Evolutionary conservation across 2,329 filamentous ascomycete genomes (phyloP).

Genomic region (Talaromyces islandicus): DNA sequence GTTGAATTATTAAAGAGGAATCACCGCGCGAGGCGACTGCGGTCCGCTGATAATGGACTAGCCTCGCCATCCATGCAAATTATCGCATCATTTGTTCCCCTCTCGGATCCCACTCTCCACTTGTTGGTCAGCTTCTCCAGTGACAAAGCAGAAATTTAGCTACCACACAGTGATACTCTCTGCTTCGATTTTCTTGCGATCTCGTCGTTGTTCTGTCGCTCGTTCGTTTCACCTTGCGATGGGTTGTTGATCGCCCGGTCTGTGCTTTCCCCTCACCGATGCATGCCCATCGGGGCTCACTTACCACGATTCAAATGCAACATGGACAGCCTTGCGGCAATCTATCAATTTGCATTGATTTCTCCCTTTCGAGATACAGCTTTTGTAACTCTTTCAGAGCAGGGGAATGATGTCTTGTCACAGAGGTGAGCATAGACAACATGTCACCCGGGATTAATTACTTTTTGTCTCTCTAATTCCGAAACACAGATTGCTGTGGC

Average conservation of each 20-base stretch:
- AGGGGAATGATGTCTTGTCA: not conserved
- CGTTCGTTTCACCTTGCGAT: not conserved
- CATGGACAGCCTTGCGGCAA: not conserved
- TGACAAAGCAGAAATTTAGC: not conserved
- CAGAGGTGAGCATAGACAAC: not conserved
- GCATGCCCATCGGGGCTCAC: not conserved
- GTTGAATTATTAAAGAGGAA: not conserved
- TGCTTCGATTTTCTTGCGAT: not conserved
- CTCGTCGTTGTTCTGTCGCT: not conserved
- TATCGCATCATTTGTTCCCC: not conserved
- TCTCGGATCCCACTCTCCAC: not conserved
- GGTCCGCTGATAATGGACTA: not conserved
- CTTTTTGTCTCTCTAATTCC: not conserved
- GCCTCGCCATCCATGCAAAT: not conserved
- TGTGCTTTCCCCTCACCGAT: not conserved
- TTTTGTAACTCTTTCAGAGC: not conserved
- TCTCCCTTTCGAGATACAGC: not conserved
- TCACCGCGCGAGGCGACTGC: not conserved
- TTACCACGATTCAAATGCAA: not conserved
- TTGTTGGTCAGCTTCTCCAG: not conserved
- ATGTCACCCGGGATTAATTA: not conserved
- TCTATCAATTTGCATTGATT: not conserved
- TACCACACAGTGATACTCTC: not conserved
- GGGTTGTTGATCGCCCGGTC: not conserved
- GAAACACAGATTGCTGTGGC: conserved; percentile 14